These are phyloP conservation scores for Paecilomyces sp. DNA, from an alignment of 2,329 filamentous ascomycete genomes.

Conservation along the genomic window DNA sequence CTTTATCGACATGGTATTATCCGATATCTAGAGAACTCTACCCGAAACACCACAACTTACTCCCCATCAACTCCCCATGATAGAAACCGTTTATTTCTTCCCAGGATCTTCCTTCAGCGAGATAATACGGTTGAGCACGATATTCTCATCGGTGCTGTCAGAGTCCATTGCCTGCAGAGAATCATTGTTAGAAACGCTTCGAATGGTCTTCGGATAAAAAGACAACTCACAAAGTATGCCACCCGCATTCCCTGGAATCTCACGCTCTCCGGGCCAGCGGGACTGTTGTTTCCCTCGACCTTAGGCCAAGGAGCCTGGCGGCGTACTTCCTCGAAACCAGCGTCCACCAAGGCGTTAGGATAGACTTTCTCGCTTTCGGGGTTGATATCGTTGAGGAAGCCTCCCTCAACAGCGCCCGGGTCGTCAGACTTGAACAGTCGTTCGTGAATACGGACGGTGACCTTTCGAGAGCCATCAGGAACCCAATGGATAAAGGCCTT, in stretches of 20 bases:
- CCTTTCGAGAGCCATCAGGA: constrained; percentile 56
- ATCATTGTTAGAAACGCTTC: background rate
- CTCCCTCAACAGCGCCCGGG: constrained; percentile 67
- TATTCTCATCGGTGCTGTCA: constrained; percentile 69
- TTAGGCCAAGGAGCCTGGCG: constrained; percentile 73
- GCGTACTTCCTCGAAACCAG: constrained; percentile 71
- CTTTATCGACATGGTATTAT: background rate
- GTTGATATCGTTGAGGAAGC: constrained; percentile 79
- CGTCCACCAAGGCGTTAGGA: constrained; percentile 69
- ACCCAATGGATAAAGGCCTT: constrained; percentile 91
- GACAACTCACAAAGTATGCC: constrained; percentile 64
- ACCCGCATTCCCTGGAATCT: constrained; percentile 88
- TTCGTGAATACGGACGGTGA: constrained; percentile 73
- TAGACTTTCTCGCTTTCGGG: constrained; percentile 77
- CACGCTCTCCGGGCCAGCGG: constrained; percentile 60
- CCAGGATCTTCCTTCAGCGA: constrained; percentile 68
- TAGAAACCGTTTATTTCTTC: background rate
- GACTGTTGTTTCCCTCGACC: constrained; percentile 48
- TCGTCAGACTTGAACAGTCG: constrained; percentile 81
- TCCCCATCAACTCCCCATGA: background rate
- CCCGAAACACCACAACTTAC: background rate
- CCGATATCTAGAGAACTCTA: background rate
- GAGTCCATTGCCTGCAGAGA: constrained; percentile 50
- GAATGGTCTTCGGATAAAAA: constrained; percentile 10
- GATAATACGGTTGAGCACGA: constrained; percentile 87